Evolutionary conservation across 148 eudicot species (phyloP), one percentile per base, ranked within the genome.

Genomic region (Drosera capensis): DNA sequence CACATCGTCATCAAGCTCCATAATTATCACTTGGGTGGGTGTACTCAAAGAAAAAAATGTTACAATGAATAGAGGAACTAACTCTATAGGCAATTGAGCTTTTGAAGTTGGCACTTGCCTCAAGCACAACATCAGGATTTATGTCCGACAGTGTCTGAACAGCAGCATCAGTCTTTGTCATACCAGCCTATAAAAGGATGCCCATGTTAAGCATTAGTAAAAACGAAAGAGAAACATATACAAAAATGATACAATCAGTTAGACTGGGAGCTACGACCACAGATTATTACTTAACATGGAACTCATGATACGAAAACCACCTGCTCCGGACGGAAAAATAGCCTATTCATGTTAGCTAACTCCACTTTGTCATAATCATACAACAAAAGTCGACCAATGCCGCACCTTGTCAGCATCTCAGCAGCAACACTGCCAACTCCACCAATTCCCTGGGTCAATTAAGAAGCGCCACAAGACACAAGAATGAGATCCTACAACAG

Each of bases 381-480:
- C 58, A 88, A 72, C 72, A 88, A 66, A 46, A 88, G 81, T 40
- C 97, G 92, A 42, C 97, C 97, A 22, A 88, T 75, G 53, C 97
- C 97, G 62, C 97, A 88, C 73, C 97, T 83, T 29, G 97, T 88
- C 25, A 84, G 75, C 97, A 88, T 88, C 79, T 88, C 97, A 56
- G 97, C 97, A 24, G 97, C 97, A 66, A 88, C 97, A 80, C 97
- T 88, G 55, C 97, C 97, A 26, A 88, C 92, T 24, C 97, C 97
- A 60, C 97, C 97, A 52, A 88, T 80, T 30, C 97, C 97, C 97
- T 88, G 79, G 31, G 38, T 5, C 14, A 22, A 9, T 19, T 2
- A 53, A 46, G n/a, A n/a, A n/a, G n/a, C n/a, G n/a, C n/a, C n/a
- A n/a, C n/a, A n/a, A 25, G 1, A 39, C 9, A 37, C 20, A 23